A percentile compares a stretch with the other conserved stretches of the same genome.
These are phyloP conservation scores for Diaporthe vaccinii DNA, from an alignment of 2,329 filamentous ascomycete genomes.

Conservation along the genomic window DNA sequence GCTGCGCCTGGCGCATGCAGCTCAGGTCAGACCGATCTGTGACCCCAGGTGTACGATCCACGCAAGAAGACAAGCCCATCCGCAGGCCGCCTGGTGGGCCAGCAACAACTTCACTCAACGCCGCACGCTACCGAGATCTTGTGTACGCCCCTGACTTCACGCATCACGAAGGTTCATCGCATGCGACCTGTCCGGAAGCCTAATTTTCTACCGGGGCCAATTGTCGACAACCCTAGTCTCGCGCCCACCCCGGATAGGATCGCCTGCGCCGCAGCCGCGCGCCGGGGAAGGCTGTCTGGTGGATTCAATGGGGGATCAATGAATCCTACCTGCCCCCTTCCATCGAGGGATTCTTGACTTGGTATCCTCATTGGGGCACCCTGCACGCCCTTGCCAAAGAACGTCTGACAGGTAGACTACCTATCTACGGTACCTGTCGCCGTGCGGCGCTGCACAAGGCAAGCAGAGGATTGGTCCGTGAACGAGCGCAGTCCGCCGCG, in stretches of 20 bases:
- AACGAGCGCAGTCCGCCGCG: neutral
- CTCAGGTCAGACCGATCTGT: neutral
- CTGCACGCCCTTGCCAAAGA: slow-evolving; percentile 1
- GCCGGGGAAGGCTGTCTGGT: neutral
- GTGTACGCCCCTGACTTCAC: neutral
- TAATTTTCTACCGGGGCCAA: neutral
- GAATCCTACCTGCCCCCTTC: slow-evolving; percentile 13
- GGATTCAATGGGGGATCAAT: slow-evolving; percentile 10
- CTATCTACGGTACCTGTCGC: neutral
- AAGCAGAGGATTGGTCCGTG: neutral
- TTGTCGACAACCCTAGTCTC: neutral
- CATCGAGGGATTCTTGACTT: neutral
- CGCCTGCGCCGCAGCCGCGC: slow-evolving; percentile 22
- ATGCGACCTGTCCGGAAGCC: neutral
- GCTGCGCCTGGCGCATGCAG: neutral
- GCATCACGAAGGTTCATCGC: neutral
- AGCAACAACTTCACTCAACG: neutral
- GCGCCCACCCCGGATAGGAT: neutral
- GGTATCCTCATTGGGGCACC: neutral
- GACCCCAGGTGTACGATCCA: neutral
- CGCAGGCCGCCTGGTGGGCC: neutral
- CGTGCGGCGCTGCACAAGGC: neutral
- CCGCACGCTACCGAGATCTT: slow-evolving; percentile 8
- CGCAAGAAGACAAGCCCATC: neutral
- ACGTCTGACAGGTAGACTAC: slow-evolving; percentile 2